A percentile compares a stretch with the other conserved stretches of the same genome.
phyloP scores from a whole-genome alignment of 208 protist species.

The Trypanosomatidae sp. region DNA sequence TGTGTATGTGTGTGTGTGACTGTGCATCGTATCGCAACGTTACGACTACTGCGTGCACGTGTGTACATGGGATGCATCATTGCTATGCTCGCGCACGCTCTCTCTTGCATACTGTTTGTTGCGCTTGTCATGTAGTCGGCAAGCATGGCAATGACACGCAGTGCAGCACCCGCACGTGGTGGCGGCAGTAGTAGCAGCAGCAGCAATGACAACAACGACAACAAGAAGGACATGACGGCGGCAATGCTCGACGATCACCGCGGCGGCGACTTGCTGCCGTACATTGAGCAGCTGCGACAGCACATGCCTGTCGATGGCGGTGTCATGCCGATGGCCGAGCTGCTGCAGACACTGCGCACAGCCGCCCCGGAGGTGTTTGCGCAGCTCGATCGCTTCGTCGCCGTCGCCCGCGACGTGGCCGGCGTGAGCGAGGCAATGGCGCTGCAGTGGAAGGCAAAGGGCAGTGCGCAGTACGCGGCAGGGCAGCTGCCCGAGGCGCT shows the following conservation, averaged over 20 bases:
- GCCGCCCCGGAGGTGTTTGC: conserved; percentile 16
- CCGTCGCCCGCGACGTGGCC: conserved; percentile 10
- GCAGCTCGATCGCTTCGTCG: conserved; percentile 19
- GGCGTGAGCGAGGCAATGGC: conserved; percentile 37
- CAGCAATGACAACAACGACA: background rate
- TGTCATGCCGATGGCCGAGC: conserved; percentile 26
- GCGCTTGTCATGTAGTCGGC: too few species aligned
- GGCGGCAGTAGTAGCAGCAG: too few species aligned
- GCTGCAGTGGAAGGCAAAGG: conserved; percentile 66
- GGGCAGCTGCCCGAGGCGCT: conserved; percentile 23
- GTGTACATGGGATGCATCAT: too few species aligned
- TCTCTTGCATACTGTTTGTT: too few species aligned
- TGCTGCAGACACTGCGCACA: conserved; percentile 15
- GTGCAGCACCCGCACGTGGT: too few species aligned
- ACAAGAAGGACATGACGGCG: background rate
- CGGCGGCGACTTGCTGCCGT: conserved; percentile 25
- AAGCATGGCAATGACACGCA: too few species aligned
- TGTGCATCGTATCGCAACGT: too few species aligned
- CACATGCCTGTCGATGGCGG: conserved; percentile 15
- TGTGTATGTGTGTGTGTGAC: too few species aligned
- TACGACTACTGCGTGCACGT: too few species aligned
- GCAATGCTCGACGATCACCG: conserved; percentile 14
- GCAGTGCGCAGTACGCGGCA: conserved; percentile 40
- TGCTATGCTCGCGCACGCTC: too few species aligned
- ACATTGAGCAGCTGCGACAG: conserved; percentile 17